Evolutionary conservation across 345 rosid species (phyloP), one percentile per base, ranked within the genome.

Genomic region (Acer campestre): DNA sequence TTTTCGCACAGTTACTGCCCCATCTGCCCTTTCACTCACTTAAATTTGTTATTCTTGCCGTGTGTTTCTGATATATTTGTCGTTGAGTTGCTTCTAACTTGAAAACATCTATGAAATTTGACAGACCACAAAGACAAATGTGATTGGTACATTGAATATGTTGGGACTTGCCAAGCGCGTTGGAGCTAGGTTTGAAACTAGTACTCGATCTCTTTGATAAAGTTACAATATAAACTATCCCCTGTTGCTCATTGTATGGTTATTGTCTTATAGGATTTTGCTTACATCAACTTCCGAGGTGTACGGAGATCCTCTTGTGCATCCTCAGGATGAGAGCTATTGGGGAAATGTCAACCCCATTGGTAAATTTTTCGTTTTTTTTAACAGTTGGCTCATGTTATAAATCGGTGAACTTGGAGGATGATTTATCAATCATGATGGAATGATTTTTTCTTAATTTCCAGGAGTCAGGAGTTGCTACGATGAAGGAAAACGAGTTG

Each of bases 331-430:
- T 2, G 99, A 95, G 87, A 89, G 86, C 86, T 95, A 93, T 35
- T 93, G 98, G 98, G 98, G 99, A 74, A 95, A 95, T 88, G 98
- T 95, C 18, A 95, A 95, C 83, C 99, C 99, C 7, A 95, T 95
- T 16, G 98, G 99, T 92, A 82, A 1, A 84, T 79, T 61, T 66
- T 42, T 17, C 14, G 2, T 44, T 71, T 74, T 58, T 25, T 42
- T 11, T 67, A 8, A 49, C 8, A 17, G n/a, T 10, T 27, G 46
- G 13, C 69, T 20, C 3, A 63, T 27, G 55, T 63, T 46, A 20
- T 63, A 3, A 48, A 63, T 18, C 27, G 4, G 46, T 48, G 17
- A 62, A 63, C 59, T 63, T 48, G 29, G 23, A 49, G 51, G 67
- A 40, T 61, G 25, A 73, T 40, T 23, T 73, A 46, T 44, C 48